Evolutionary conservation across 768 basidiomycete species (phyloP).

Genomic region (Boletales sp.): DNA sequence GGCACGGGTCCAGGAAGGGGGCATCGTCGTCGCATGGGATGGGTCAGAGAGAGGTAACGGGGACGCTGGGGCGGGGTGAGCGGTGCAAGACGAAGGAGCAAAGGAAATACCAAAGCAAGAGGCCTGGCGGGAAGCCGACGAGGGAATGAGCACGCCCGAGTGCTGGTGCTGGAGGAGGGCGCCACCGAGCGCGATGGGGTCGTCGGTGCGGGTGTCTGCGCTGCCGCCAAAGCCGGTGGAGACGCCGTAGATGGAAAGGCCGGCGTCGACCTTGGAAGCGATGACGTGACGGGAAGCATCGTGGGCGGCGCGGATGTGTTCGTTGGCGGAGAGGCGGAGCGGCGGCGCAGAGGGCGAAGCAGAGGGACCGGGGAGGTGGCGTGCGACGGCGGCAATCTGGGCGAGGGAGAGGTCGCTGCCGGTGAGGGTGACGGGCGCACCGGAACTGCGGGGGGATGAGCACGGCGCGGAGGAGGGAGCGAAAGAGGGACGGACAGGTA

Average conservation of each 20-base stretch:
- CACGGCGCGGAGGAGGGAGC: not conserved
- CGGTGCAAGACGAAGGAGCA: no score
- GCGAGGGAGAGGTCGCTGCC: conserved; percentile 72
- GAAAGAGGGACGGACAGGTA: conserved; percentile 51
- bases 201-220: conserved; percentile 78
- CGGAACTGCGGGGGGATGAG: conserved; percentile 42
- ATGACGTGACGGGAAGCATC: conserved; percentile 63
- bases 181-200: conserved; percentile 68
- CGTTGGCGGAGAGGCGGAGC: conserved; percentile 18
- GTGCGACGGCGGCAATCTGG: conserved; percentile 72
- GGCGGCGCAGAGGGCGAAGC: conserved; percentile 11
- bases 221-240: conserved; percentile 87
- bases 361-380: conserved; percentile 42
- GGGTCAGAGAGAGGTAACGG: conserved; percentile 70
- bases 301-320: conserved; percentile 46
- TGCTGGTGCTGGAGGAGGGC: conserved; percentile 88
- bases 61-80: conserved; percentile 2
- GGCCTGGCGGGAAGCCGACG: conserved; percentile 31
- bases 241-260: conserved; percentile 78
- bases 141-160: conserved; percentile 61
- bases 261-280: conserved; percentile 59
- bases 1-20: conserved; percentile 83
- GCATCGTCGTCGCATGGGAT: conserved; percentile 67
- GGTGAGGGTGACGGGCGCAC: conserved; percentile 59
- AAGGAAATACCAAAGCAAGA: conserved; percentile 2